phyloP scores from a whole-genome alignment of 2,329 filamentous ascomycete genomes.

The Trichoderma endophyticum region DNA sequence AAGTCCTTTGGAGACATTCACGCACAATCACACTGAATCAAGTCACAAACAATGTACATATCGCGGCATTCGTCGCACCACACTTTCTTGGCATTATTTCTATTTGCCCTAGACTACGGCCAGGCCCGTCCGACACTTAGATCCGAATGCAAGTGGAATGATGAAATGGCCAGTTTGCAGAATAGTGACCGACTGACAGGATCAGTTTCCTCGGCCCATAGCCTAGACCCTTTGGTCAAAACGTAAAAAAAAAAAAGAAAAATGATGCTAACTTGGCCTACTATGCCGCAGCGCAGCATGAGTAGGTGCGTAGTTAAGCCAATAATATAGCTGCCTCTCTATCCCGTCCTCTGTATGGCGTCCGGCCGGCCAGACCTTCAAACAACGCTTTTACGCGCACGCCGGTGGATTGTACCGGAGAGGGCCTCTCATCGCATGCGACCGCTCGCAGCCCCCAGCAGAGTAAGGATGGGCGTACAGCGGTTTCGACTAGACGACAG shows the following conservation, averaged over 20 bases:
- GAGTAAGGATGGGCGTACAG: neutral
- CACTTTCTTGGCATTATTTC: conserved; percentile 9
- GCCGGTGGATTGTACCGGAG: neutral
- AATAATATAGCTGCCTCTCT: conserved; percentile 2
- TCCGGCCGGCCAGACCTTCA: conserved; percentile 24
- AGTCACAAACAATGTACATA: neutral
- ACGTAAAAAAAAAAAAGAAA: conserved; percentile 20
- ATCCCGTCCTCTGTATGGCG: neutral
- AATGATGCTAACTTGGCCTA: neutral
- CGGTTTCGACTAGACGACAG: neutral
- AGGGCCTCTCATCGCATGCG: conserved; percentile 24
- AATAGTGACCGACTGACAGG: conserved; percentile 36
- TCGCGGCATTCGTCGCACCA: neutral
- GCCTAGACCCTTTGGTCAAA: conserved; percentile 26
- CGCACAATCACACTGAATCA: neutral
- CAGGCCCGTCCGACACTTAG: conserved; percentile 30
- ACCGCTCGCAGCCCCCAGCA: conserved; percentile 10
- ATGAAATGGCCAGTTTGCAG: conserved; percentile 12
- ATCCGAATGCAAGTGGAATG: neutral
- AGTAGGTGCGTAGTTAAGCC: conserved; percentile 5
- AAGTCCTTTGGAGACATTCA: neutral
- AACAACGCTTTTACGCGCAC: conserved; percentile 20
- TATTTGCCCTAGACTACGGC: conserved; percentile 35
- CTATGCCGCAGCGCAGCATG: neutral
- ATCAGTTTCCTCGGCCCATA: conserved; percentile 31